These are phyloP conservation scores for Suhomyces coccinellae DNA, from an alignment of 1,139 yeast species.

Conservation along the genomic window DNA sequence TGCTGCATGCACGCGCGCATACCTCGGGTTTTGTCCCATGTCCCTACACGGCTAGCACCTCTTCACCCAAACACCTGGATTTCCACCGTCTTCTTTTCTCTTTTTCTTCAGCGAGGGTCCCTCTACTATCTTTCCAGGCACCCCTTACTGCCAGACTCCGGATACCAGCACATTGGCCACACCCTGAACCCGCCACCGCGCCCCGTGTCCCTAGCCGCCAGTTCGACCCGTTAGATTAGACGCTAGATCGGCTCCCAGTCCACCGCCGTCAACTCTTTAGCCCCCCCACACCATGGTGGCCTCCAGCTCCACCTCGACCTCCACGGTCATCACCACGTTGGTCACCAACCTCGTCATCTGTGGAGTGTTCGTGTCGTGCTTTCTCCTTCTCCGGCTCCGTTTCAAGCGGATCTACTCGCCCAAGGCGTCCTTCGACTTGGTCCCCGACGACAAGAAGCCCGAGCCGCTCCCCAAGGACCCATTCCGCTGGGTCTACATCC, in stretches of 20 bases:
- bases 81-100: not conserved
- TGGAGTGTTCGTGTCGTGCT: slow-evolving; percentile 52
- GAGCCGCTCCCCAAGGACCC: slow-evolving; percentile 64
- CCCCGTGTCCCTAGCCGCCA: too few relatives aligned
- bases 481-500: slow-evolving; percentile 58
- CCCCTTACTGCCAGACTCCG: too few relatives aligned
- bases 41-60: slow-evolving; percentile 6
- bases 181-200: too few relatives aligned
- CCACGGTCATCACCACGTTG: slow-evolving; percentile 63
- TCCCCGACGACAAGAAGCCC: slow-evolving; percentile 61
- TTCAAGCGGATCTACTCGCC: slow-evolving; percentile 69
- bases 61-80: slow-evolving; percentile 1
- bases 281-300: slow-evolving; percentile 16
- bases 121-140: not conserved
- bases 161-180: too few relatives aligned
- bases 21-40: slow-evolving; percentile 2
- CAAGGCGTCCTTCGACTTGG: slow-evolving; percentile 56
- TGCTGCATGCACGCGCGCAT: not conserved
- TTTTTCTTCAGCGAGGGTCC: not conserved
- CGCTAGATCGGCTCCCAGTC: not conserved
- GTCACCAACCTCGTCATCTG: slow-evolving; percentile 56
- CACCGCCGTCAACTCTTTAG: not conserved
- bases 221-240: too few relatives aligned
- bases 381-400: slow-evolving; percentile 54
- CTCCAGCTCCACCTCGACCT: slow-evolving; percentile 53